Conservation (phyloP, 2,329 filamentous ascomycete genomes). For the Colletotrichum sp. region DNA sequence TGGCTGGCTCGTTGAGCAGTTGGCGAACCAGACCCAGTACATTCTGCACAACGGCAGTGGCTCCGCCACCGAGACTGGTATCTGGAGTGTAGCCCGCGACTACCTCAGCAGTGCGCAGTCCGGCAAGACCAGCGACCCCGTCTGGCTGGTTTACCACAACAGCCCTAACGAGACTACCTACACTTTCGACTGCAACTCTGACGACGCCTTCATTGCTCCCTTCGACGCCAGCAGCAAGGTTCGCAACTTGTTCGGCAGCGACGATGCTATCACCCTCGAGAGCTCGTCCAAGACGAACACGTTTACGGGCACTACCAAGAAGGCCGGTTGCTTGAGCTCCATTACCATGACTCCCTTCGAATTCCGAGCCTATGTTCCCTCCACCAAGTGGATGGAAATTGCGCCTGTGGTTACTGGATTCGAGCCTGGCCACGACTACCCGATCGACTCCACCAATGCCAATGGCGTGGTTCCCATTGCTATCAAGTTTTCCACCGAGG, state of each 20-base stretch:
- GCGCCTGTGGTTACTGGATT: conserved; percentile 65
- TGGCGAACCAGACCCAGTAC: conserved; percentile 61
- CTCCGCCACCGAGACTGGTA: conserved; percentile 58
- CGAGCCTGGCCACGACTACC: conserved; percentile 64
- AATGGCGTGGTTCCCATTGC: conserved; percentile 40
- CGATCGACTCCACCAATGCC: conserved; percentile 59
- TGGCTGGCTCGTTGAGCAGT: conserved; percentile 57
- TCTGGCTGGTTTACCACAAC: conserved; percentile 60
- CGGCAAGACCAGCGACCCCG: conserved; percentile 46
- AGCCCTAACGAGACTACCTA: conserved; percentile 54
- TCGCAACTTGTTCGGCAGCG: conserved; percentile 68
- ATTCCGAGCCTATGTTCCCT: conserved; percentile 65
- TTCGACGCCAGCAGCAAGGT: conserved; percentile 61
- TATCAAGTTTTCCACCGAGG: conserved; percentile 63
- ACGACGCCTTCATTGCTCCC: conserved; percentile 59
- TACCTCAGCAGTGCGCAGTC: conserved; percentile 56
- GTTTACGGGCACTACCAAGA: conserved; percentile 48
- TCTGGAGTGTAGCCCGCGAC: conserved; percentile 65
- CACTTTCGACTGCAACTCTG: conserved; percentile 58
- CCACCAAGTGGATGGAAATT: background rate
- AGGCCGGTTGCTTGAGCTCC: conserved; percentile 60
- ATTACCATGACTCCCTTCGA: conserved; percentile 60
- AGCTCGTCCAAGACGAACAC: conserved; percentile 48
- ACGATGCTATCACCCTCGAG: conserved; percentile 58
- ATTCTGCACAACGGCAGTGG: conserved; percentile 57